Base-by-base conservation (phyloP, 2,329 filamentous ascomycete species). In the Fusarium acutatum region DNA sequence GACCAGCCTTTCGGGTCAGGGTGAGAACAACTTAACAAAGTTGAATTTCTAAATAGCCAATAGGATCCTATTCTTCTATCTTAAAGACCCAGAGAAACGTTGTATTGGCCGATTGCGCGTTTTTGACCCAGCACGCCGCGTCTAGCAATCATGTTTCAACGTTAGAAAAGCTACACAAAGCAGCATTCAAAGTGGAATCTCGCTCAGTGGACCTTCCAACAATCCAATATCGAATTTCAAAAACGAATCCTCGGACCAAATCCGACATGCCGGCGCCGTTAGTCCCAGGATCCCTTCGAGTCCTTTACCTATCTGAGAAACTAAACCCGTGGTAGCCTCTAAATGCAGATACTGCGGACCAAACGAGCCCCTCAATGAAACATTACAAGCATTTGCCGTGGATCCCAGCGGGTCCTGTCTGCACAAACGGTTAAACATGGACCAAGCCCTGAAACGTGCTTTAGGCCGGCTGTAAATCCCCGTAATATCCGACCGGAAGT, bases 401-500 rank as follows among this genome's bases (percentile, higher is more conserved):
- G 17, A 32, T 17, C 14, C 24, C 24, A 26, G 61, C 17, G 35
- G 43, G 52, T 52, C 49, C 5, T 35, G 4, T 32, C 28, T 32
- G 15, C 56, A 63, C 43, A 58, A 40, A 41, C 40, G 15, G 37
- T 22, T 20, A 3, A 34, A 24, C 46, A 34, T 49, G 26, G 41
- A 24, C 26, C 54, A 54, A 18, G 18, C 17, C 57, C 56, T 49
- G 47, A 62, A 68, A 68, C 65, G 41, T 68, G 64, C 64, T 37
- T 34, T 40, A 2, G 2, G 13, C 26, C 35, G 50, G 43, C 7
- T 3, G 7, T 1, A 34, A 28, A 40, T 24, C 41, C 65, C 26
- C 20, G 64, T 47, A n/a, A 28, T 28, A 49, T 38, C 35, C 64
- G 32, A 24, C 58, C 41, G 43, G 47, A 37, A 41, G n/a, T 34